Evolutionary conservation across 78 protist genomes (phyloP).

Genomic region (Cavenderia fasciculata): DNA sequence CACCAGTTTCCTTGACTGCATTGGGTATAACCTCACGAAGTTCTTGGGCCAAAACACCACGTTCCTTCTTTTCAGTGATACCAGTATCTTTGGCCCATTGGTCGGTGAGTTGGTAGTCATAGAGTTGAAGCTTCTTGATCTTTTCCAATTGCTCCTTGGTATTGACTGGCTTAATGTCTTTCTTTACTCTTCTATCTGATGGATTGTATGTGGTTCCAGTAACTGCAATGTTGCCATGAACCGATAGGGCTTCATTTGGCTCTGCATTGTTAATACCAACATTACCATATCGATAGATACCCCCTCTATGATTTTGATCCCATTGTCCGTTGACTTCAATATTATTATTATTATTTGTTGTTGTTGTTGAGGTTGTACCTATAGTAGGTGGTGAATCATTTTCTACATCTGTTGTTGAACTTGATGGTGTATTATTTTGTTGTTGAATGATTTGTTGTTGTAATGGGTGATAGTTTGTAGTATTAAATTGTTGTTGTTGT

Average conservation of each 20-base stretch:
- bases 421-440: neutral
- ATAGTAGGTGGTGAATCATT: neutral
- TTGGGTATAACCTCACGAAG: conserved; percentile 42
- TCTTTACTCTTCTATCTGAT: conserved; percentile 74
- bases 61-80: conserved; percentile 23
- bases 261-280: conserved; percentile 79
- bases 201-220: conserved; percentile 68
- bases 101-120: conserved; percentile 48
- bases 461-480: neutral
- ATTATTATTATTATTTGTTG: conserved; percentile 4
- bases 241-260: conserved; percentile 79
- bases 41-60: conserved; percentile 82
- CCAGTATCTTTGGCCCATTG: conserved; percentile 33
- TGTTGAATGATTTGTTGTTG: neutral
- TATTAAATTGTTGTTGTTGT: conserved; percentile 4
- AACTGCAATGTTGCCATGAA: conserved; percentile 70
- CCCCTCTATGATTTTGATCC: conserved; percentile 13
- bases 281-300: conserved; percentile 54
- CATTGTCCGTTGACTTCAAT: conserved; percentile 9
- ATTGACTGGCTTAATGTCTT: conserved; percentile 31
- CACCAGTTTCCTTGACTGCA: conserved; percentile 61
- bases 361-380: neutral
- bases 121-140: conserved; percentile 30
- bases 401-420: neutral
- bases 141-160: conserved; percentile 27